Percentiles rank a stretch among this genome's conserved stretches.
phyloP scores from a whole-genome alignment of 164 flowering plant genomes.

The Sedum album region DNA sequence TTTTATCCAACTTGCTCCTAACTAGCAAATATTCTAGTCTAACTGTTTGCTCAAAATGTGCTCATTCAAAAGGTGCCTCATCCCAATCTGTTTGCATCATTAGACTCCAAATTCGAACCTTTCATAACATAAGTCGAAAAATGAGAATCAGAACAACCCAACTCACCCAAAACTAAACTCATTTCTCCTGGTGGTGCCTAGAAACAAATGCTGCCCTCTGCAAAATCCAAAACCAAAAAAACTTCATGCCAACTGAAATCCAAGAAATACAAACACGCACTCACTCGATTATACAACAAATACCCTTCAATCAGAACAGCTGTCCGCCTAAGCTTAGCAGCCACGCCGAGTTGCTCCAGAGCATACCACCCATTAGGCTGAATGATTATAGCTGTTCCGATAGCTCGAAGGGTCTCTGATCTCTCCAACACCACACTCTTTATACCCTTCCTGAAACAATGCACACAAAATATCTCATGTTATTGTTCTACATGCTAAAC shows the following conservation, averaged over 20 bases:
- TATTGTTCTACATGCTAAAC: background rate
- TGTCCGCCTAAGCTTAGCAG: slow-evolving; percentile 8
- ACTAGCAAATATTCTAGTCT: background rate
- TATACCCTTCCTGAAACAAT: slow-evolving; percentile 8
- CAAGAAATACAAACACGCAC: background rate
- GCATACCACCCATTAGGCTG: slow-evolving; percentile 32
- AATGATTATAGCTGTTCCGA: slow-evolving; percentile 23
- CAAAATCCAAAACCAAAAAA: background rate
- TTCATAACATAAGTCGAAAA: background rate
- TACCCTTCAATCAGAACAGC: slow-evolving; percentile 2
- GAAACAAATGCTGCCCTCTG: background rate
- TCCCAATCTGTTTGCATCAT: background rate
- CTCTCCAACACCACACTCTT: slow-evolving; percentile 11
- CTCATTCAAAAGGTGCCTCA: background rate
- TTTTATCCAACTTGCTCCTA: background rate
- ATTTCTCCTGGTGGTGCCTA: background rate
- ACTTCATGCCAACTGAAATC: background rate
- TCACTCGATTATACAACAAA: background rate
- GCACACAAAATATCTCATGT: background rate
- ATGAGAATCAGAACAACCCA: background rate
- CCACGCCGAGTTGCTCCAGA: slow-evolving; percentile 29
- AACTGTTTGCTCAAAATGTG: background rate
- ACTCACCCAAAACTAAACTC: slow-evolving; percentile 4
- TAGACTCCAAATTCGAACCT: background rate
- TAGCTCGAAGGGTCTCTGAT: slow-evolving; percentile 11